Conservation (phyloP, 2,329 filamentous ascomycete genomes). For the Nemania abortiva region DNA sequence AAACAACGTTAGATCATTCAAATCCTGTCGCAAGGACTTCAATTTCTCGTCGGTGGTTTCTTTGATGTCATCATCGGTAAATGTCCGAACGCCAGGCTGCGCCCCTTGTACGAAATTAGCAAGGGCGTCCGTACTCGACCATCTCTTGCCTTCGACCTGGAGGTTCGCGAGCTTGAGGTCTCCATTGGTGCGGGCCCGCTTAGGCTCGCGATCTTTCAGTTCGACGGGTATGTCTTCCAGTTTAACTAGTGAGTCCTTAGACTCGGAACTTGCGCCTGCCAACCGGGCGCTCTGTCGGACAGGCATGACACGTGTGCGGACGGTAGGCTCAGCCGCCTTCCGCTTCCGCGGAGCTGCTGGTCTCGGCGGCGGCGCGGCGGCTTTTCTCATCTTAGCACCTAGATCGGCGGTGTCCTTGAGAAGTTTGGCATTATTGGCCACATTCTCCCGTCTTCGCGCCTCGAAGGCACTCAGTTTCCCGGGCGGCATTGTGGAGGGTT, state of each 20-base stretch:
- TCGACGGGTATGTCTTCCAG: conserved; percentile 59
- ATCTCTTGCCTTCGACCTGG: conserved; percentile 82
- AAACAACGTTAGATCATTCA: conserved; percentile 83
- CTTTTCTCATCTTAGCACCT: conserved; percentile 75
- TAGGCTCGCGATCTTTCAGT: conserved; percentile 63
- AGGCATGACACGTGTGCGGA: conserved; percentile 61
- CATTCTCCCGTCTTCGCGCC: conserved; percentile 85
- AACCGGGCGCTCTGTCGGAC: conserved; percentile 70
- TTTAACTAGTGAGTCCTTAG: conserved; percentile 60
- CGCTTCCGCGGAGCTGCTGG: conserved; percentile 56
- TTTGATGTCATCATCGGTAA: conserved; percentile 84
- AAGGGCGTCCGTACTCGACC: conserved; percentile 75
- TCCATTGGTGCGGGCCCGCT: conserved; percentile 65
- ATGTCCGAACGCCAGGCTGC: conserved; percentile 85
- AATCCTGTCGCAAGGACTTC: conserved; percentile 77
- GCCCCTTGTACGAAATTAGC: conserved; percentile 73
- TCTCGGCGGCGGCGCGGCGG: conserved; percentile 63
- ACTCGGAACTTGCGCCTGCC: conserved; percentile 65
- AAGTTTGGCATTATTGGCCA: conserved; percentile 82
- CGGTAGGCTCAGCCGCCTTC: conserved; percentile 58
- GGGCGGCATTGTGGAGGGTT: conserved; percentile 59
- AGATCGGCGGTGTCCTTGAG: conserved; percentile 81
- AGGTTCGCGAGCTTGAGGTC: conserved; percentile 81
- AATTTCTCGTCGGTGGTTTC: conserved; percentile 83
- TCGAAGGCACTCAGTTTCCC: conserved; percentile 85